Evolutionary conservation across 345 rosid genomes (phyloP).

Genomic region (Hibiscus trionum): DNA sequence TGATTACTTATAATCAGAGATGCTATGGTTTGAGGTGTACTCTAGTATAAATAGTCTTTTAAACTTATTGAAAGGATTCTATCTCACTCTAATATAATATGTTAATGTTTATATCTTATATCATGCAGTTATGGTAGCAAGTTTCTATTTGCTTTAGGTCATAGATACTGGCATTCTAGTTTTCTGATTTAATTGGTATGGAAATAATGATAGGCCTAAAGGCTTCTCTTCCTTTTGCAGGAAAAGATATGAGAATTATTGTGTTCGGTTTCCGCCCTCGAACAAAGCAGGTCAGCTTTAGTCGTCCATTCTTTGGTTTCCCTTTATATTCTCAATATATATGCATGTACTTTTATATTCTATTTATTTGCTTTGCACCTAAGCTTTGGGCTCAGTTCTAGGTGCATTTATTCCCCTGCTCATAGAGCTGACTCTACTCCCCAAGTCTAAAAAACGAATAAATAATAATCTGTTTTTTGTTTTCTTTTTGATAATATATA

Average conservation of each 20-base stretch:
- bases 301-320: constrained; percentile 1
- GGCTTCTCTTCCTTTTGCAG: constrained; percentile 34
- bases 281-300: constrained; percentile 63
- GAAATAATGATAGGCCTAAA: not conserved
- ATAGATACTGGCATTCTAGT: not conserved
- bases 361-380: not conserved
- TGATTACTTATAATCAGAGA: not conserved
- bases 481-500: not conserved
- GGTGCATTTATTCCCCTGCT: not conserved
- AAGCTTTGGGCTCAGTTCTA: not conserved
- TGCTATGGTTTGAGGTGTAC: not conserved
- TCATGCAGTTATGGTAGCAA: not conserved
- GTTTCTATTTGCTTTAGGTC: not conserved
- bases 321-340: not conserved
- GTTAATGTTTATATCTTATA: not conserved
- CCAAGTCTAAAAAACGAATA: not conserved
- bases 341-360: not conserved
- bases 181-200: constrained; percentile 3
- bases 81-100: not conserved
- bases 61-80: not conserved
- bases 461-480: not conserved
- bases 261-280: constrained; percentile 90
- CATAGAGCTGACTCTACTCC: not conserved
- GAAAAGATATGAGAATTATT: constrained; percentile 94
- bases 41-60: not conserved